Base-by-base conservation (phyloP, 2,329 filamentous ascomycete species). In the Zymoseptoria brevis region DNA sequence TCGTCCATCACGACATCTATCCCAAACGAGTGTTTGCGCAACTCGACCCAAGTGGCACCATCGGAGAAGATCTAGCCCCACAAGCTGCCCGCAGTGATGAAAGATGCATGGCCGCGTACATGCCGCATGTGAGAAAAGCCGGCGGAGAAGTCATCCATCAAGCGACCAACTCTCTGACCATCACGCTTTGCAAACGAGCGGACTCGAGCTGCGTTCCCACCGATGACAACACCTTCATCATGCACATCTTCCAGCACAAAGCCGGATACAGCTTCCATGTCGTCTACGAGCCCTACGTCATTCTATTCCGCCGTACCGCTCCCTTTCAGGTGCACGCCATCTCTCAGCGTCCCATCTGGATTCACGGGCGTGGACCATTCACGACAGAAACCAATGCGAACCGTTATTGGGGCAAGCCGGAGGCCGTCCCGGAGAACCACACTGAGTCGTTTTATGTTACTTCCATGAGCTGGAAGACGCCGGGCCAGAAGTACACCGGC, bases 381-480 rank as follows among this genome's bases (percentile, higher is more conserved):
- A 65, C 65, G 0, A 69, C 73, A 21, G 68, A 61, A n/a, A 66
- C 61, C 9, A 50, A 59, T 7, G 59, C 56, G 4, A 50, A 8
- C 60, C 55, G 61, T 13, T 61, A 56, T 8, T 19, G 57, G 6
- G 52, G 51, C 30, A 21, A 67, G 61, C 64, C 68, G 70, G 57
- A 62, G 26, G 56, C 58, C 19, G 54, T 64, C 3, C 63, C 65
- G 4, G 45, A 29, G 6, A 66, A 64, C 1, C 74, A 76, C 22
- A 78, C 76, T 0, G 80, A 83, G 64, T 83, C 84, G 81, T 71
- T 85, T 26, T 85, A 84, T 61, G 73, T 84, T 0, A 84, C 81
- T 0, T 80, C 77, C 0, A 78, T 84, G 30, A 81, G 75, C 60
- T 86, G 83, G 83, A 83, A 79, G 67, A 67, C 62, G 0, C 68